Base-by-base conservation (phyloP, 208 protist genomes). In the Leishmania amazonensis region DNA sequence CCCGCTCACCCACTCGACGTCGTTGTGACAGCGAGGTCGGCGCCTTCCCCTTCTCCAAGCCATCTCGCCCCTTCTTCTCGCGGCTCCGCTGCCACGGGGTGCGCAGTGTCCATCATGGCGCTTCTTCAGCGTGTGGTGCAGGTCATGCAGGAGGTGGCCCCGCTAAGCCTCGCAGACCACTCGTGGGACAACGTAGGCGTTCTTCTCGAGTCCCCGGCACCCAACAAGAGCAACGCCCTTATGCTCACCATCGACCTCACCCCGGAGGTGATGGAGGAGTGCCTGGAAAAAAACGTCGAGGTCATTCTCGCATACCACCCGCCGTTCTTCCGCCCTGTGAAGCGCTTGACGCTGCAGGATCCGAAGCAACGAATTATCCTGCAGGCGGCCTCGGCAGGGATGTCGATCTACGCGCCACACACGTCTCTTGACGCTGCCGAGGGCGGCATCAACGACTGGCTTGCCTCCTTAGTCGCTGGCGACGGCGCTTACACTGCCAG, bases 111-210 rank as follows among this genome's bases (percentile, higher is more conserved):
- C 40, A 49, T 49, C 72, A 83, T 89, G 83, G 82, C 85, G 53
- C 89, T 95, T 73, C 87, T 96, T 78, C 74, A 67, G 51, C 83
- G 87, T 42, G 92, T 97, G 24, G 85, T 84, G 60, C 78, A 47
- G 42, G 94, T 83, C 53, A 97, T 98, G 95, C 84, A 84, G 53
- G 80, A 91, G 75, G 91, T 98, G 64, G 96, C 95, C 21, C 96
- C 97, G 54, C 91, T 98, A 47, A 81, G 82, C 15, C 89, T 98
- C 28, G 97, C 97, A 17, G 96, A 98, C 78, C 81, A 86, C 62
- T 95, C 93, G 40, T 99, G 97, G 96, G 97, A 99, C 82, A 98
- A 98, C 81, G 97, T 99, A 40, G 97, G 97, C 31, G 78, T 98
- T 8, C 93, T 99, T n/a, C 89, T 99, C 3, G 96, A 98, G 86